Conservation (phyloP, 2,329 filamentous ascomycete genomes). For the Cytospora piceae region DNA sequence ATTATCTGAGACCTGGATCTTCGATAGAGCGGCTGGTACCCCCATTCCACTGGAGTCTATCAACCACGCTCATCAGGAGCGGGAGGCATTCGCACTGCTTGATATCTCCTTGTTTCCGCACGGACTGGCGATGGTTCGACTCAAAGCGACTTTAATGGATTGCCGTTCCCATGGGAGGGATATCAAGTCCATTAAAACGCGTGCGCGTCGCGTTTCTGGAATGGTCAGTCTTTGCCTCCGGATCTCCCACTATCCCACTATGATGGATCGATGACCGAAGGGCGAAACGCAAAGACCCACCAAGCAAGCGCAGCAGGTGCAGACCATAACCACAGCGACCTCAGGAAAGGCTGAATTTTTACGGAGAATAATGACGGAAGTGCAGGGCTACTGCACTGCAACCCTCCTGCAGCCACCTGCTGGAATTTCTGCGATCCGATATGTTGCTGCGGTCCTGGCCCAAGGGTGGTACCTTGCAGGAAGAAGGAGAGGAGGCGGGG, state of each 20-base stretch:
- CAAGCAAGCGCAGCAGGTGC: neutral
- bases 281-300: neutral
- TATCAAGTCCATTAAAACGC: neutral
- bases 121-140: neutral
- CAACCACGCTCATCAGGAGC: neutral
- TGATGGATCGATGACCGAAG: neutral
- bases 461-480: neutral
- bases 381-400: neutral
- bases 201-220: neutral
- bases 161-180: neutral
- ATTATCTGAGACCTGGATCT: neutral
- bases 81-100: neutral
- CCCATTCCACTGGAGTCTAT: slow-evolving; percentile 20
- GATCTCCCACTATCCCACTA: neutral
- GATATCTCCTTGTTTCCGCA: neutral
- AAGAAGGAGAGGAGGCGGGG: too few relatives aligned
- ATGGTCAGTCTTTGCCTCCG: neutral
- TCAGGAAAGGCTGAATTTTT: too few relatives aligned
- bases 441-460: neutral
- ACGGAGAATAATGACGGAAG: too few relatives aligned
- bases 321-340: neutral
- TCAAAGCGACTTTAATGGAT: neutral
- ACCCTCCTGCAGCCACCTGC: neutral
- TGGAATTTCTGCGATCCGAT: neutral
- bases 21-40: slow-evolving; percentile 16